These are phyloP conservation scores for Gymnopilus junonius DNA, from an alignment of 768 basidiomycete genomes.

Conservation along the genomic window DNA sequence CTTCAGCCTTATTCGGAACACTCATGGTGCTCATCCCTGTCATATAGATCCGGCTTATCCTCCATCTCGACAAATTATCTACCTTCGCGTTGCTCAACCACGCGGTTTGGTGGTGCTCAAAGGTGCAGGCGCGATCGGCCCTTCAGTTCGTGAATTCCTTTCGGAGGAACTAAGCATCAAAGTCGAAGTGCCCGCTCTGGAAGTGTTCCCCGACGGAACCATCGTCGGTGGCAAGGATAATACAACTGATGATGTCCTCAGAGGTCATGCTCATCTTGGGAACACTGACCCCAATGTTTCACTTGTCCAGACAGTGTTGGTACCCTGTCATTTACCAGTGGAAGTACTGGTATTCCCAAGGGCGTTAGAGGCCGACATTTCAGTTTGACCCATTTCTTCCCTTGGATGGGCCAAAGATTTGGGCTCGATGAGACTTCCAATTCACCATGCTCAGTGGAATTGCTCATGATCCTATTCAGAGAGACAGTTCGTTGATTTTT, in stretches of 20 bases:
- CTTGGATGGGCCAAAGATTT: slow-evolving; percentile 96
- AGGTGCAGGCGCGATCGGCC: slow-evolving; percentile 82
- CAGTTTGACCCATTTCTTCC: slow-evolving; percentile 98
- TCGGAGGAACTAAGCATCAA: slow-evolving; percentile 79
- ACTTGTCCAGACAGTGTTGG: slow-evolving; percentile 94
- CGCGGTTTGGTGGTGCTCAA: slow-evolving; percentile 90
- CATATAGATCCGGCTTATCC: slow-evolving; percentile 93
- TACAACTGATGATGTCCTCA: slow-evolving; percentile 62
- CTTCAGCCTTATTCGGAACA: neutral
- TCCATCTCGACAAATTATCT: slow-evolving; percentile 88
- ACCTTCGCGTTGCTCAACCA: slow-evolving; percentile 91
- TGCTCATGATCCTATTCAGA: slow-evolving; percentile 98
- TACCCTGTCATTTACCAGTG: slow-evolving; percentile 95
- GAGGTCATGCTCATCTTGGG: slow-evolving; percentile 54
- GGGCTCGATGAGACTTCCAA: slow-evolving; percentile 72
- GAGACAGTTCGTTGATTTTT: slow-evolving; percentile 79
- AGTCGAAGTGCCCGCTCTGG: slow-evolving; percentile 88
- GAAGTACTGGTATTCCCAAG: slow-evolving; percentile 97
- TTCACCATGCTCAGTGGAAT: slow-evolving; percentile 99
- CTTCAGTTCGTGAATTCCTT: slow-evolving; percentile 85
- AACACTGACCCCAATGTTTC: slow-evolving; percentile 78
- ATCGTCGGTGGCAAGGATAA: slow-evolving; percentile 64
- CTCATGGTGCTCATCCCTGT: neutral
- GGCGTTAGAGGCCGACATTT: slow-evolving; percentile 97
- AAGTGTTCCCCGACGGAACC: slow-evolving; percentile 65